These are phyloP conservation scores for Eimeria praecox DNA, from an alignment of 169 alveolate species.

Conservation along the genomic window DNA sequence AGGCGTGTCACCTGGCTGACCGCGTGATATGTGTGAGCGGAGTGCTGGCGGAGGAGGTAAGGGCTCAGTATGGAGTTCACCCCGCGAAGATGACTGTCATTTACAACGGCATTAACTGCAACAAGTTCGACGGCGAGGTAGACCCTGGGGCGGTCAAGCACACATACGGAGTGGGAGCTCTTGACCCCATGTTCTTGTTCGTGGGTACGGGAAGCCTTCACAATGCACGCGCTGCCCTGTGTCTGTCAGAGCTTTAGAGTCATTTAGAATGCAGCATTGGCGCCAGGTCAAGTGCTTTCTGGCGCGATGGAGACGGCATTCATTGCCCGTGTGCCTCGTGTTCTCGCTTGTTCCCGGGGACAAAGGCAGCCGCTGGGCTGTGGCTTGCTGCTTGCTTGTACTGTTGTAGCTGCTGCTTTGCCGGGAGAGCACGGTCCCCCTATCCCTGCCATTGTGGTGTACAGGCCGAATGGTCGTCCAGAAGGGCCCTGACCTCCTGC, in stretches of 20 bases:
- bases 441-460: neutral
- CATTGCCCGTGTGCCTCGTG: neutral
- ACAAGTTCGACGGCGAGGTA: constrained; percentile 87
- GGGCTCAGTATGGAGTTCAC: constrained; percentile 83
- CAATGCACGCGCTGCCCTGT: neutral
- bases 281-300: neutral
- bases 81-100: constrained; percentile 83
- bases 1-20: constrained; percentile 89
- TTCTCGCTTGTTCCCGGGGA: neutral
- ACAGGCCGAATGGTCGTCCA: constrained; percentile 88
- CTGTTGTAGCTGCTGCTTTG: neutral
- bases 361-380: neutral
- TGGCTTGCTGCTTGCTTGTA: neutral
- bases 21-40: constrained; percentile 90
- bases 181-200: constrained; percentile 89
- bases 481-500: constrained; percentile 89
- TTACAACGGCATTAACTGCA: constrained; percentile 87
- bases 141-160: constrained; percentile 83
- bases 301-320: neutral
- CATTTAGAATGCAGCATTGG: neutral
- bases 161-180: constrained; percentile 87
- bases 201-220: constrained; percentile 80
- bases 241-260: neutral
- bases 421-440: neutral
- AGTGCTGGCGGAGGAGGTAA: constrained; percentile 88